Base-by-base conservation (phyloP, 305 asterid genomes). In the Rubia balearica region DNA sequence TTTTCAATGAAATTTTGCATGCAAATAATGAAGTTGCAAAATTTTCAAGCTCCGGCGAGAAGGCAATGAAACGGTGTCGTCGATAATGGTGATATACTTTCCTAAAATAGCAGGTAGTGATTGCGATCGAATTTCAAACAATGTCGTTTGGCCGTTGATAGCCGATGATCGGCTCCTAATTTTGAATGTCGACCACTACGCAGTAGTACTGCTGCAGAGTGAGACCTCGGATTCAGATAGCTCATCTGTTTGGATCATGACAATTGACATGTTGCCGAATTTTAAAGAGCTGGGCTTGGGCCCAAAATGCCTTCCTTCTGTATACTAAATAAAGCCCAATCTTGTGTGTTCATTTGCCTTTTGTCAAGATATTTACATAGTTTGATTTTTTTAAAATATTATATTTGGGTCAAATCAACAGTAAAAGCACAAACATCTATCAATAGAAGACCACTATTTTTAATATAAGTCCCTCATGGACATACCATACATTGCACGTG, bases 41-140 rank as follows among this genome's bases (percentile, higher is more conserved):
- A n/a, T n/a, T n/a, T n/a, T n/a, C n/a, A n/a, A n/a, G 38, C 10
- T 40, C 68, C 68, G 51, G 33, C 49, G 49, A 45, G 45, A 64
- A 45, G 46, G 45, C 27, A 62, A 14, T 3, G n/a, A 33, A 38
- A 14, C 21, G 41, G 27, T 13, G 66, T 5, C 45, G 66, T 61
- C 3, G 9, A 24, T 33, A 10, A 9, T 0, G 64, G 64, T 5
- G 40, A 59, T 22, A n/a, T n/a, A n/a, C n/a, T n/a, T n/a, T n/a
- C n/a, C n/a, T 30, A 30, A 1, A 19, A 12, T 24, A 24, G 62
- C 62, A 8, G 36, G 63, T 8, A 9, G 33, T 59, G 41, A 27
- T 33, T 33, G 40, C 27, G 21, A 3, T 24, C 27, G 27, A 21
- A 8, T 14, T 57, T 14, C 63, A 22, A 14, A 57, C 36, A 36